Conservation (phyloP, 495 filamentous ascomycete species). For the Penicillium bovifimosum region DNA sequence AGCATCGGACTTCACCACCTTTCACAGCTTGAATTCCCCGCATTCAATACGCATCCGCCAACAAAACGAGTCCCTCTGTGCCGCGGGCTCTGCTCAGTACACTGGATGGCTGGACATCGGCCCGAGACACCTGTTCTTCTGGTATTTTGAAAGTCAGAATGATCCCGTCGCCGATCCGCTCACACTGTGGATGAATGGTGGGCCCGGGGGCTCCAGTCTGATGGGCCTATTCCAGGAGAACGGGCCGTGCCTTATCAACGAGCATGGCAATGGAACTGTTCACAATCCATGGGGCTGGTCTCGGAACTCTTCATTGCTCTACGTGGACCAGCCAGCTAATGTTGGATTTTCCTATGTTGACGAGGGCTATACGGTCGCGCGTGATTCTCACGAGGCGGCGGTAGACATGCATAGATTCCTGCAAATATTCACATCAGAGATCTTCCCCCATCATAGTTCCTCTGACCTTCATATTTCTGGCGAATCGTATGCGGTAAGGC, state of each 20-base stretch:
- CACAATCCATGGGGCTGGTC: slow-evolving; percentile 46
- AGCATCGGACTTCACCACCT: slow-evolving; percentile 11
- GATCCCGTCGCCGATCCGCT: slow-evolving; percentile 47
- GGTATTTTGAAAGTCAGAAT: slow-evolving; percentile 55
- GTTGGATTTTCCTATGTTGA: slow-evolving; percentile 43
- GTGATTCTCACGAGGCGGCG: slow-evolving; percentile 24
- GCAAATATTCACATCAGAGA: slow-evolving; percentile 35
- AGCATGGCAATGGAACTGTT: slow-evolving; percentile 33
- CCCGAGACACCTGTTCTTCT: slow-evolving; percentile 51
- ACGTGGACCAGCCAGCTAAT: slow-evolving; percentile 42
- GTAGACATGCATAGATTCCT: slow-evolving; percentile 39
- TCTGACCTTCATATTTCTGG: slow-evolving; percentile 31
- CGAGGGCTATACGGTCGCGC: slow-evolving; percentile 22
- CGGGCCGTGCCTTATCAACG: slow-evolving; percentile 41
- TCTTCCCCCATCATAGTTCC: slow-evolving; percentile 31
- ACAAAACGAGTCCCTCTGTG: slow-evolving; percentile 36
- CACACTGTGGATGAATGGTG: slow-evolving; percentile 55
- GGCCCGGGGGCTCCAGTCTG: slow-evolving; percentile 39
- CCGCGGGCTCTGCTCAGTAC: slow-evolving; percentile 32
- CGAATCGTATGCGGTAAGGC: slow-evolving; percentile 32
- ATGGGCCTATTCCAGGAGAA: slow-evolving; percentile 33
- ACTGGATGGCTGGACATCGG: slow-evolving; percentile 37
- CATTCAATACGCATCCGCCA: slow-evolving; percentile 36
- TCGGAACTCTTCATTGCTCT: slow-evolving; percentile 40
- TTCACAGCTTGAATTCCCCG: slow-evolving; percentile 19